Base-by-base conservation (phyloP, 352 stramenopile genomes). In the Phytophthora podocarpi region DNA sequence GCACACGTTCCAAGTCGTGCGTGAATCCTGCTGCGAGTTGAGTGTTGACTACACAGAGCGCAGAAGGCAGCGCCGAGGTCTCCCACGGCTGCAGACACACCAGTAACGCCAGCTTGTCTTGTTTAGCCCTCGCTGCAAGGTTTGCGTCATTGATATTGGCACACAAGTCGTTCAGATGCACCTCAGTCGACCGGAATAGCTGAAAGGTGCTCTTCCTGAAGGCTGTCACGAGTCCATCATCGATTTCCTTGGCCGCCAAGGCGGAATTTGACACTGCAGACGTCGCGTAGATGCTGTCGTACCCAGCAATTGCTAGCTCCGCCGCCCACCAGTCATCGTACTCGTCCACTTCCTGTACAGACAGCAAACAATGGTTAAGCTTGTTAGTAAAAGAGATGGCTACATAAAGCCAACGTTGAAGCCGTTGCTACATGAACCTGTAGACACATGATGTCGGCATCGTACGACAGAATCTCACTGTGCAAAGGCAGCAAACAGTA, bases 71-170 rank as follows among this genome's bases (percentile, higher is more conserved):
- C 5, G 56, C 30, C 2, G 74, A 92, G 8, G 63, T 69, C 55
- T 97, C 85, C 83, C 85, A 97, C 12, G 90, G 90, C 60, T 96
- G 85, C 3, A 97, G 61, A 43, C 74, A 59, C 9, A 94, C 64
- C 9, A 96, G 47, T 2, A 96, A 56, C 21, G 84, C 89, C 1
- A 87, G 40, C 41, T 93, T 93, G 59, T 96, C 78, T 48, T 92
- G 86, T 4, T 59, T 47, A 2, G 70, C 70, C n/a, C 74, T 81
- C 2, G 77, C 72, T 12, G 59, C 58, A 28, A 89, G 43, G 39
- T 87, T 89, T 13, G 37, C 47, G 31, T 87, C 76, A 13, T 58
- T 67, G 28, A 89, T 75, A 3, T 59, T 56, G 4, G 50, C 41
- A 2, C 68, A 63, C 18, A 92, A 26, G 11, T 82, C 62, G 52